Evolutionary conservation across 1,284 basidiomycete species (phyloP), one percentile per base, ranked within the genome.

Genomic region (Rhodofomes roseus): DNA sequence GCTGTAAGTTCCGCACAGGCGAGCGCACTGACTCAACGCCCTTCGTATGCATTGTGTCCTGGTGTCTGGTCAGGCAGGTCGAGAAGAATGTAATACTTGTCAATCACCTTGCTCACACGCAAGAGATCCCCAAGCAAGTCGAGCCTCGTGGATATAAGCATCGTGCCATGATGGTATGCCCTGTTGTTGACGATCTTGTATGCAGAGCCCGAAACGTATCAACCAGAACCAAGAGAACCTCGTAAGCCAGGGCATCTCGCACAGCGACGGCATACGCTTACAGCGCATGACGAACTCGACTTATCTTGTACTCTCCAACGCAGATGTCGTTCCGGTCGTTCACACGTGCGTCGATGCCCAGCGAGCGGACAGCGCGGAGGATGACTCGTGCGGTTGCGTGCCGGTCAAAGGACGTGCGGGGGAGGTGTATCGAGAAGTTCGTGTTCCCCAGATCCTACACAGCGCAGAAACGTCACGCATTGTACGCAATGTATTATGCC

Each of bases 131-230:
- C 90, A 1, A 96, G 78, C 9, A 83, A 81, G 37, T 82, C 77
- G 23, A 97, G 80, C 52, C 82, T 77, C 4, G 93, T 92, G 14
- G 92, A 89, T 31, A 99, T 91, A 29, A 99, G 84, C 96, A 99
- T 98, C n/a, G 96, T 99, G 0, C 97, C 97, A 70, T 99, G 97
- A 70, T 99, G 96, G 75, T 98, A 99, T 1, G 96, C 95, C 18
- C 97, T 80, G 61, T 87, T 86, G 65, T 87, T 92, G 41, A 92
- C 91, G 60, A 99, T 92, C 77, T 98, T 98, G 79, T 98, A 99
- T 7, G 97, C 97, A 16, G 95, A 98, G 37, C 97, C 97, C 52
- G 96, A 98, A 57, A 99, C 88, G 90, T 99, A 71, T 63, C 66
- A 34, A 34, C 4, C 46, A 57, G 63, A 4, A 12, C 56, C 56